Evolutionary conservation across 1,284 basidiomycete genomes (phyloP).

Genomic region (Ceratobasidium theobromae): DNA sequence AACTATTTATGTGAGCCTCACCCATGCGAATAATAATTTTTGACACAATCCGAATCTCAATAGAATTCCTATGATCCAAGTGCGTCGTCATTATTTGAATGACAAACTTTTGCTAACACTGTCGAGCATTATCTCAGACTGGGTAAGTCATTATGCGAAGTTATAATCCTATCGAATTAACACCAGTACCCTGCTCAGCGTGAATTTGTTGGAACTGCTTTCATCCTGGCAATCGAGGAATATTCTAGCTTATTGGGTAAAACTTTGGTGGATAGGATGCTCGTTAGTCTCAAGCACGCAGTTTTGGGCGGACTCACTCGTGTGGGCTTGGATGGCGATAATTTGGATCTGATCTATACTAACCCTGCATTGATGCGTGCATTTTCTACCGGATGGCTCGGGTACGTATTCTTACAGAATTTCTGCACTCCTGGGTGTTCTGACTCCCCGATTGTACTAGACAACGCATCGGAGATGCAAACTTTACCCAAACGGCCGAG

Average conservation of each 20-base stretch:
- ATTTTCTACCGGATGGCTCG: slow-evolving; percentile 24
- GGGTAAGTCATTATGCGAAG: slow-evolving; percentile 6
- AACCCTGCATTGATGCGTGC: slow-evolving; percentile 24
- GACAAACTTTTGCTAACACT: neutral
- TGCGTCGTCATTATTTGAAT: neutral
- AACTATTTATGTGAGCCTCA: slow-evolving; percentile 11
- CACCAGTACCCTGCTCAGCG: slow-evolving; percentile 5
- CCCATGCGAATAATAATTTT: neutral
- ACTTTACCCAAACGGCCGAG: slow-evolving; percentile 23
- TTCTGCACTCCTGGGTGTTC: neutral
- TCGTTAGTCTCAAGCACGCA: slow-evolving; percentile 14
- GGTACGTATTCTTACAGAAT: slow-evolving; percentile 5
- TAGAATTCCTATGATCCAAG: slow-evolving; percentile 24
- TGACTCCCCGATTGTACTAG: neutral
- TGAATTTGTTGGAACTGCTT: slow-evolving; percentile 23
- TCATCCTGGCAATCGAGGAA: slow-evolving; percentile 23
- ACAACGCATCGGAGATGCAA: slow-evolving; percentile 22
- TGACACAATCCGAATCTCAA: neutral
- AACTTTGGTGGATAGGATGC: slow-evolving; percentile 1
- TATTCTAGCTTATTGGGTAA: slow-evolving; percentile 17
- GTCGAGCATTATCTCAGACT: neutral
- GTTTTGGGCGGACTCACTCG: slow-evolving; percentile 17
- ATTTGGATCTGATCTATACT: slow-evolving; percentile 25
- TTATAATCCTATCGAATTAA: too few relatives aligned
- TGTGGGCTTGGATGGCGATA: slow-evolving; percentile 18